phyloP scores from a whole-genome alignment of 345 rosid genomes.

The Orychophragmus violaceus region DNA sequence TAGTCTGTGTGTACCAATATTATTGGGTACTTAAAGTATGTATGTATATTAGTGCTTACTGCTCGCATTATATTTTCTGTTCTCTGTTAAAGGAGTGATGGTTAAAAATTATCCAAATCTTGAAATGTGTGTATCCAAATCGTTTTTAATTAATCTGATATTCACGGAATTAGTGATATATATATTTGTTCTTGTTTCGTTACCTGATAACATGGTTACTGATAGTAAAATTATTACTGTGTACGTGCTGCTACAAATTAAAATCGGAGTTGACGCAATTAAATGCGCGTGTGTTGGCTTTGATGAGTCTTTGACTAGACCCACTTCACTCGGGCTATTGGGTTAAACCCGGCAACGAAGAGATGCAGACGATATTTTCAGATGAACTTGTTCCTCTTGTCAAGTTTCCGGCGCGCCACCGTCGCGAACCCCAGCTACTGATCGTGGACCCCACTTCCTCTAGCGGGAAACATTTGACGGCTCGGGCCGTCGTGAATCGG shows the following conservation, averaged over 20 bases:
- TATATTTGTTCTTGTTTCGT: not conserved
- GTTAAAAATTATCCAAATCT: not conserved
- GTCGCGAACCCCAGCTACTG: slow-evolving; percentile 21
- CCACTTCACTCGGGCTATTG: slow-evolving; percentile 2
- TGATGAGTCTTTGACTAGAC: too few species aligned
- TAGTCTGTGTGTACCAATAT: not conserved
- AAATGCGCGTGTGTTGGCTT: too few species aligned
- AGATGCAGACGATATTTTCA: slow-evolving; percentile 26
- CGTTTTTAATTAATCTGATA: too few species aligned
- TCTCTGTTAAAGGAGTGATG: not conserved
- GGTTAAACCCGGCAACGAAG: not conserved
- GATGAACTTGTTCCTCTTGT: not conserved
- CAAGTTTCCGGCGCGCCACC: not conserved
- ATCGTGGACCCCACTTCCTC: slow-evolving; percentile 16
- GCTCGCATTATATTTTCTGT: not conserved
- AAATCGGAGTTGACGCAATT: too few species aligned
- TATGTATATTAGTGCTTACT: not conserved
- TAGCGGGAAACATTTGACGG: not conserved
- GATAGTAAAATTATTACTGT: too few species aligned
- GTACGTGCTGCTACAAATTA: too few species aligned
- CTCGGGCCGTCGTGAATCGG: slow-evolving; percentile 8
- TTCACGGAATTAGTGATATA: not conserved
- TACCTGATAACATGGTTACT: not conserved
- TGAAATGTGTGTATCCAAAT: too few species aligned
- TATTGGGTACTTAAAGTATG: too few species aligned